Base-by-base conservation (phyloP, 768 basidiomycete genomes). In the Paxillus ammoniavirescens region DNA sequence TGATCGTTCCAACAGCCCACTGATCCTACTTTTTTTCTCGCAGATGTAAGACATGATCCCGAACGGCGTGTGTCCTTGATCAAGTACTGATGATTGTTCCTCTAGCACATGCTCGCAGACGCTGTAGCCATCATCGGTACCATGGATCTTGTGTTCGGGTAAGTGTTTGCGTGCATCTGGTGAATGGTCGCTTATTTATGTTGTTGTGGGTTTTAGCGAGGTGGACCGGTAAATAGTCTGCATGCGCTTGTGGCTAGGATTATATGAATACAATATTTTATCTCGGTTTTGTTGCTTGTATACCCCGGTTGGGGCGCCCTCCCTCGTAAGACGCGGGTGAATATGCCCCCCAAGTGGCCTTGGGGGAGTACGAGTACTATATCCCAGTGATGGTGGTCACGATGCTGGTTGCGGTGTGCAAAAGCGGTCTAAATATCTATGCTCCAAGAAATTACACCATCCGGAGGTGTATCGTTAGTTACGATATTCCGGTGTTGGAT, bases 121-220 rank as follows among this genome's bases (percentile, higher is more conserved):
- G 94, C 89, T 41, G 96, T 99, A 47, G 87, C 96, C 45, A 89
- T 99, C 68, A 97, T 98, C 68, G 97, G 97, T 63, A 98, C 96
- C 43, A 95, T 97, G 95, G 93, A 97, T 78, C 82, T 96, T 58
- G 94, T 97, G 66, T 96, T 97, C 67, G 94, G 94, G 84, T 91
- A 79, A 63, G 91, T 85, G 12, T 13, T 18, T 0, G 4, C 23
- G 6, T 30, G 42, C 42, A 2, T 18, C 13, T 14, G 3, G 37
- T 12, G 9, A 7, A 10, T 9, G 15, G 13, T n/a, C 41, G 4
- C 52, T 54, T 15, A 56, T n/a, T n/a, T n/a, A 42, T 4, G 2
- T 9, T 10, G 17, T 5, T 12, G 8, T 18, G 15, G 18, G 43
- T 8, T 44, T 12, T 15, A 69, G 68, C 28, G 69, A 71, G 56